Evolutionary conservation across 495 filamentous ascomycete species (phyloP).

Genomic region (Sordaria brevicollis): DNA sequence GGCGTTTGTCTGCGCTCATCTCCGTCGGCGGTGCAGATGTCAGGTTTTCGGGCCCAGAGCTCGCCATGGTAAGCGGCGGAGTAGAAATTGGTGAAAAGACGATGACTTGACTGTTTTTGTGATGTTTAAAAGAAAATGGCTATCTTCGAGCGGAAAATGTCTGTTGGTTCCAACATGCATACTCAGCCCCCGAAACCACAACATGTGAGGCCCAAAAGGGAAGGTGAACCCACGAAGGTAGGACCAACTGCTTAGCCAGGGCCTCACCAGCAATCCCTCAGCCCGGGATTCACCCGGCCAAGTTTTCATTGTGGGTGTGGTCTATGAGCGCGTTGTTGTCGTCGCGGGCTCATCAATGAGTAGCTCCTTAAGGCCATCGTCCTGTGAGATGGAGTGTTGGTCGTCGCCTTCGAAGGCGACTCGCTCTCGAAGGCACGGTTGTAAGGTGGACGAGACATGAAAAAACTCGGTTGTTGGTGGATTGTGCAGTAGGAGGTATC

Average conservation of each 20-base stretch:
- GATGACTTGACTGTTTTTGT: neutral
- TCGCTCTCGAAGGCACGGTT: neutral
- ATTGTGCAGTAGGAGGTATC: no score
- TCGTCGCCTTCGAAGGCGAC: neutral
- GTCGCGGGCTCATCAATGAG: neutral
- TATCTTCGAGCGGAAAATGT: neutral
- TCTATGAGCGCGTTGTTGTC: neutral
- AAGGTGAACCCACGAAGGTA: neutral
- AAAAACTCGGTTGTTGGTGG: no score
- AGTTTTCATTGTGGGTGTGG: neutral
- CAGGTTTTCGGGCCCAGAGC: neutral
- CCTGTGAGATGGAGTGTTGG: neutral
- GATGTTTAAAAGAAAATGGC: neutral
- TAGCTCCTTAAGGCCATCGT: neutral
- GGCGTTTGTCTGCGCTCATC: neutral
- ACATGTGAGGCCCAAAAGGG: neutral
- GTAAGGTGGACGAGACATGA: neutral
- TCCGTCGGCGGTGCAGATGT: neutral
- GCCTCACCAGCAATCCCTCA: neutral
- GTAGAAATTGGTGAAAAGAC: neutral
- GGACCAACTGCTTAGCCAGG: no score
- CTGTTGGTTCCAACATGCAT: neutral
- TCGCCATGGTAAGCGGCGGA: neutral
- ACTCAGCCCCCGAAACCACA: neutral
- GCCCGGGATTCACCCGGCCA: neutral